Conservation (phyloP, 495 filamentous ascomycete genomes). For the Aspergillus avenaceus region DNA sequence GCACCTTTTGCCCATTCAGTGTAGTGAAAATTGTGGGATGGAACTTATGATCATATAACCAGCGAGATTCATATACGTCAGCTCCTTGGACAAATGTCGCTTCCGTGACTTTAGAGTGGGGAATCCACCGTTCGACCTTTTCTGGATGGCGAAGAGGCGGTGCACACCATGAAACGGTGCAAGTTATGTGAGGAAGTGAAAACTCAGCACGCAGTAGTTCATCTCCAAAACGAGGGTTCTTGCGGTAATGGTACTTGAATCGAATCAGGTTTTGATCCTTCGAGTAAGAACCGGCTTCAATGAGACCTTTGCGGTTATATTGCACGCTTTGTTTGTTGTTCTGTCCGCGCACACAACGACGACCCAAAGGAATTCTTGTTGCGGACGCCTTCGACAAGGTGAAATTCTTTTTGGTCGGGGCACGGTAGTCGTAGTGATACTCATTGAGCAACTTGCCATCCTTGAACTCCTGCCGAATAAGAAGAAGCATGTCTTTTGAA, state of each 20-base stretch:
- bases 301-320: conserved; percentile 53
- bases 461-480: conserved; percentile 45
- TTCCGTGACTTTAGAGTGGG: conserved; percentile 55
- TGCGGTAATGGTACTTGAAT: conserved; percentile 57
- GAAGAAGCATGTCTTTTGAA: conserved; percentile 43
- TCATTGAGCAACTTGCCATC: conserved; percentile 43
- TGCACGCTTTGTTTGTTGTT: conserved; percentile 45
- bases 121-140: conserved; percentile 55
- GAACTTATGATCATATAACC: conserved; percentile 61
- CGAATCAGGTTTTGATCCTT: conserved; percentile 51
- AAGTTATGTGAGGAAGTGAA: conserved; percentile 50
- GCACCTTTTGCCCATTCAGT: conserved; percentile 49
- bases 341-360: conserved; percentile 45
- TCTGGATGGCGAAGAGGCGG: conserved; percentile 49
- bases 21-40: conserved; percentile 56
- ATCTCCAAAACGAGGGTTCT: conserved; percentile 51
- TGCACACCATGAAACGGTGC: conserved; percentile 56
- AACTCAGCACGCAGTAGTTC: conserved; percentile 57
- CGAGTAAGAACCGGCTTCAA: conserved; percentile 51
- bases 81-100: conserved; percentile 52
- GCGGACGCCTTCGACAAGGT: conserved; percentile 23
- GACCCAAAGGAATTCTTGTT: conserved; percentile 40
- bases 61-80: conserved; percentile 51
- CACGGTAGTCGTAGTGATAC: conserved; percentile 49
- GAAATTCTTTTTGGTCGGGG: conserved; percentile 28